Evolutionary conservation across 352 stramenopile species (phyloP), one percentile per base, ranked within the genome.

Genomic region (Pythium volutum): DNA sequence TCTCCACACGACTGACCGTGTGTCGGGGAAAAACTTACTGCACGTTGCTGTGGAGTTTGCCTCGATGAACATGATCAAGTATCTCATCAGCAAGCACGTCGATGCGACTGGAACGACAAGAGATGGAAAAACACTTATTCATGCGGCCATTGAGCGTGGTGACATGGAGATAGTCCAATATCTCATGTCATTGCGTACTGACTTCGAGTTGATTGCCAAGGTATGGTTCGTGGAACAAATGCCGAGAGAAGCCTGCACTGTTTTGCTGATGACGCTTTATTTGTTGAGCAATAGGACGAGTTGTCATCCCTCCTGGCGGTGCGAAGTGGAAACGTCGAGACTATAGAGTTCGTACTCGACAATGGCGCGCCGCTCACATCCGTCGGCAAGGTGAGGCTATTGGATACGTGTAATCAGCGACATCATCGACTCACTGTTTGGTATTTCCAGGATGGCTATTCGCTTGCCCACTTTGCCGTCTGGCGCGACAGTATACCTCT

Each of bases 371-470:
- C 15, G 7, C 18, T 59, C 4, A 39, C 20, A 5, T 26, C 36
- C n/a, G 11, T 59, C 18, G 52, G 47, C 23, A 50, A 59, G 52
- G 52, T 59, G 34, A 39, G 47, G 6, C 41, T 43, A 43, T 43
- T 43, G 4, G n/a, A 6, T 43, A 2, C 36, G 4, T 43, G 36
- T 43, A 43, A 43, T n/a, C 45, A 51, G 18, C n/a, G 42, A 48
- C 20, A 1, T 23, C 1, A 34, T 51, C 23, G 9, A 20, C 22
- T 51, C 2, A 51, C 16, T 15, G 7, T 25, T 16, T 18, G 23
- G 12, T 22, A 15, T 54, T 54, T 15, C 11, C 33, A 62, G 55
- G 48, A 62, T 12, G 55, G 55, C 7, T 62, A 62, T 33, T 55
- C 55, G 12, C 20, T 53, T 1, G 31, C 26, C 29, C 55, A 62